Conservation (phyloP, 1,139 yeast genomes). For the Blastobotrys raffinosifermentans region DNA sequence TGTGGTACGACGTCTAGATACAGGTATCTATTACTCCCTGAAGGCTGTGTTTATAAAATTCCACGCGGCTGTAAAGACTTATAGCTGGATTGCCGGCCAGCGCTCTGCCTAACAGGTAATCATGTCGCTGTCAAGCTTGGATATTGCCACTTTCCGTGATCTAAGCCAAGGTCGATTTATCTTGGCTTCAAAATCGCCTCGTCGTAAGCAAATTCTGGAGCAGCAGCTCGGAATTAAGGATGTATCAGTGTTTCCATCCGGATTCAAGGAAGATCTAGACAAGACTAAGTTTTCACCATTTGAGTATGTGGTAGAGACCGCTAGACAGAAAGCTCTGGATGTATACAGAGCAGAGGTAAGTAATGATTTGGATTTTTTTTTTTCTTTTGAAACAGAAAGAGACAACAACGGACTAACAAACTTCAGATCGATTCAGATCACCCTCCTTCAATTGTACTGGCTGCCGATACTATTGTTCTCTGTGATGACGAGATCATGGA, state of each 20-base stretch:
- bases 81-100: too few species aligned
- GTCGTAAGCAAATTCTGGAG: slow-evolving; percentile 61
- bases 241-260: slow-evolving; percentile 46
- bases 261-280: slow-evolving; percentile 67
- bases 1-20: too few species aligned
- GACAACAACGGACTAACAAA: too few species aligned
- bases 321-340: slow-evolving; percentile 56
- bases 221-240: slow-evolving; percentile 55
- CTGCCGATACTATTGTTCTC: slow-evolving; percentile 87
- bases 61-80: too few species aligned
- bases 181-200: slow-evolving; percentile 80
- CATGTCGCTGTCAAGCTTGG: slow-evolving; percentile 14
- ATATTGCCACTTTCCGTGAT: neutral
- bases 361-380: slow-evolving; percentile 4
- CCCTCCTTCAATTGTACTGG: slow-evolving; percentile 44
- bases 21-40: too few species aligned
- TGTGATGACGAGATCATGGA: slow-evolving; percentile 59
- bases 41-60: too few species aligned
- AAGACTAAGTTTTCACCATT: slow-evolving; percentile 46
- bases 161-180: slow-evolving; percentile 37
- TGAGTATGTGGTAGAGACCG: slow-evolving; percentile 66
- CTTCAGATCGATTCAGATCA: slow-evolving; percentile 30
- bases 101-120: slow-evolving; percentile 1
- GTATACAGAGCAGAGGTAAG: slow-evolving; percentile 43
- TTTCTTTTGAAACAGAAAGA: slow-evolving; percentile 3